These are phyloP conservation scores for Leonotis leonurus DNA, from an alignment of 257 asterid genomes.

Conservation along the genomic window DNA sequence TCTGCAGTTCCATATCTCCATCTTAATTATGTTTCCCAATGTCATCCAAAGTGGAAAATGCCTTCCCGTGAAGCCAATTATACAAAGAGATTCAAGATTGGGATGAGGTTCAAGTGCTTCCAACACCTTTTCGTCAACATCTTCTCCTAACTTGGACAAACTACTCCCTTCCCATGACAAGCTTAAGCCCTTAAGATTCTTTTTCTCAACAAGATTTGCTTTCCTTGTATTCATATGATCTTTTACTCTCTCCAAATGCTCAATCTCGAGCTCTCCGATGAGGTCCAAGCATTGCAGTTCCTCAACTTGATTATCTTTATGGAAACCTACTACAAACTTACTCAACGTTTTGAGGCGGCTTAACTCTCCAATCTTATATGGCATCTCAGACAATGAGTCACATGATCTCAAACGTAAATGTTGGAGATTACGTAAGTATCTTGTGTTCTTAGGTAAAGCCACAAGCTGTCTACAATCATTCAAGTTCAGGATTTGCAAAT, in stretches of 20 bases:
- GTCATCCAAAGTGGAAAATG: constrained; percentile 20
- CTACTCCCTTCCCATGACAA: constrained; percentile 7
- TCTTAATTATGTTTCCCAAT: background rate
- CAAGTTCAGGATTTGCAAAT: constrained; percentile 23
- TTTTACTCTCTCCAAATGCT: constrained; percentile 17
- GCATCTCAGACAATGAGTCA: background rate
- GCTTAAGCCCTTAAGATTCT: constrained; percentile 7
- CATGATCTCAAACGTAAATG: constrained; percentile 6
- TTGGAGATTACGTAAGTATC: constrained; percentile 13
- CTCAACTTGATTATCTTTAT: constrained; percentile 8
- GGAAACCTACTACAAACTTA: constrained; percentile 13
- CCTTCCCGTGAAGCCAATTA: constrained; percentile 10
- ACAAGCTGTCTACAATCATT: background rate
- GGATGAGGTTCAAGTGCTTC: constrained; percentile 17
- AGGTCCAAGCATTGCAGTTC: constrained; percentile 23
- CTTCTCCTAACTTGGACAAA: background rate
- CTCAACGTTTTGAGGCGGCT: constrained; percentile 16
- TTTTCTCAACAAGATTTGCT: constrained; percentile 20
- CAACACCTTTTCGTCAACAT: background rate
- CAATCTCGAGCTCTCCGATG: constrained; percentile 10
- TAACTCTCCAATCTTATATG: constrained; percentile 19
- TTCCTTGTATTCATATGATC: constrained; percentile 18
- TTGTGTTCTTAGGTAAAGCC: constrained; percentile 20
- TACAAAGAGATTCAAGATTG: background rate
- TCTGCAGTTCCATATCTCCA: background rate